Conservation (phyloP, 257 asterid genomes). For the Jacaranda copaia region DNA sequence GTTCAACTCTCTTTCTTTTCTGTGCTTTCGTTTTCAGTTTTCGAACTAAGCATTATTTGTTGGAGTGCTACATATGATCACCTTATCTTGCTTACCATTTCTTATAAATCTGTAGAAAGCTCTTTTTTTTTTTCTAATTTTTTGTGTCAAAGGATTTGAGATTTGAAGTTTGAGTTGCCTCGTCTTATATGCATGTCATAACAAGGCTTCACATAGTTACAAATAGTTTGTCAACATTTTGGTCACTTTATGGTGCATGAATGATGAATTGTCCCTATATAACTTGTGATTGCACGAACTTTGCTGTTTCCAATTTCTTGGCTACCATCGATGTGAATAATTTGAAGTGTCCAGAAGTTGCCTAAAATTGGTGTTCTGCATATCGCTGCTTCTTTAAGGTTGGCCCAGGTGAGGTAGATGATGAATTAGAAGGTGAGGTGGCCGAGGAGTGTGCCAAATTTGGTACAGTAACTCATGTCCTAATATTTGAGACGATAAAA, state of each 20-base stretch:
- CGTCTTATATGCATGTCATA: background rate
- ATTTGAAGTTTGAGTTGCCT: background rate
- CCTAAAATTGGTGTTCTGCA: conserved; percentile 10
- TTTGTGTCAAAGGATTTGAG: conserved; percentile 7
- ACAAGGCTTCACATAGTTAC: background rate
- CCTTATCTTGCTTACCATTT: background rate
- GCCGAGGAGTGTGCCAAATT: conserved; percentile 91
- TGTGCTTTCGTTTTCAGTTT: background rate
- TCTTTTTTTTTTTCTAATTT: background rate
- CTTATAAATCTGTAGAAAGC: background rate
- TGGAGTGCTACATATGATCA: background rate
- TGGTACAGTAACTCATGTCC: conserved; percentile 85
- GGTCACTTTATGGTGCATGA: background rate
- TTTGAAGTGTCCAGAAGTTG: background rate
- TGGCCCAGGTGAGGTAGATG: conserved; percentile 98
- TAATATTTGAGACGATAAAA: conserved; percentile 94
- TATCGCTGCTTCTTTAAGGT: conserved; percentile 55
- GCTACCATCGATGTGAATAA: no score
- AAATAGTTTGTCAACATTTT: background rate
- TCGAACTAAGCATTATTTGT: background rate
- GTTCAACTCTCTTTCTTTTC: background rate
- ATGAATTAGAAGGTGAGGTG: conserved; percentile 92
- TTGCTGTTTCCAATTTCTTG: background rate
- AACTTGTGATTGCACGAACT: background rate
- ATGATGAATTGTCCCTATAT: background rate